phyloP scores from a whole-genome alignment of 164 flowering plant genomes.

The Berberis thunbergii region DNA sequence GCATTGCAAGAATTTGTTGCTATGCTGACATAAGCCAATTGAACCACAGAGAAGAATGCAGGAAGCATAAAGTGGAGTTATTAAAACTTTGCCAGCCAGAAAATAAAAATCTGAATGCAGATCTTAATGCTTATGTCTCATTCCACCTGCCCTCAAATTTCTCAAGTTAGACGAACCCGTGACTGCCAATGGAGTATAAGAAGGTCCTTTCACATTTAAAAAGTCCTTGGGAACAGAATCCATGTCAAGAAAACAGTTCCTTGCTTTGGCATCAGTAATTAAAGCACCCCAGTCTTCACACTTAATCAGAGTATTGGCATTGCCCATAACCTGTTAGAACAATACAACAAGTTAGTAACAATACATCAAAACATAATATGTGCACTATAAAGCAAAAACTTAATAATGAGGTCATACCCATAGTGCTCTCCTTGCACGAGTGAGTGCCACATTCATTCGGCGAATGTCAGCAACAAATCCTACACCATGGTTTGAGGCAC shows the following conservation, averaged over 20 bases:
- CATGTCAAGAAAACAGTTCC: conserved; percentile 73
- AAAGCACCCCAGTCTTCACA: conserved; percentile 93
- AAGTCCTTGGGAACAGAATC: conserved; percentile 84
- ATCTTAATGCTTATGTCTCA: too few relatives aligned
- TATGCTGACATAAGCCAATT: too few relatives aligned
- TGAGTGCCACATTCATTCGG: conserved; percentile 97
- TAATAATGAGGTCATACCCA: conserved; percentile 49
- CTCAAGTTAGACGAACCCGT: conserved; percentile 36
- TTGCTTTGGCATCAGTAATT: conserved; percentile 74
- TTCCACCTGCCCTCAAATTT: conserved; percentile 31
- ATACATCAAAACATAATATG: neutral
- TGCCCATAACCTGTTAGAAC: conserved; percentile 77
- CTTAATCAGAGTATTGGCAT: conserved; percentile 67
- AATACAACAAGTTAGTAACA: neutral
- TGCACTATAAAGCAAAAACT: neutral
- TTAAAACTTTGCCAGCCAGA: too few relatives aligned
- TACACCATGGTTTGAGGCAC: conserved; percentile 88
- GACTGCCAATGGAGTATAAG: conserved; percentile 27
- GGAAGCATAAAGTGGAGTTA: too few relatives aligned
- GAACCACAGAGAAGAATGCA: too few relatives aligned
- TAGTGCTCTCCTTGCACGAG: conserved; percentile 93
- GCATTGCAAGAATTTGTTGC: too few relatives aligned
- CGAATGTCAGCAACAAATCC: conserved; percentile 97
- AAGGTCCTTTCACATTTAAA: conserved; percentile 32
- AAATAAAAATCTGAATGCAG: too few relatives aligned